phyloP scores from a whole-genome alignment of 495 filamentous ascomycete species.

The Thozetella sp. region DNA sequence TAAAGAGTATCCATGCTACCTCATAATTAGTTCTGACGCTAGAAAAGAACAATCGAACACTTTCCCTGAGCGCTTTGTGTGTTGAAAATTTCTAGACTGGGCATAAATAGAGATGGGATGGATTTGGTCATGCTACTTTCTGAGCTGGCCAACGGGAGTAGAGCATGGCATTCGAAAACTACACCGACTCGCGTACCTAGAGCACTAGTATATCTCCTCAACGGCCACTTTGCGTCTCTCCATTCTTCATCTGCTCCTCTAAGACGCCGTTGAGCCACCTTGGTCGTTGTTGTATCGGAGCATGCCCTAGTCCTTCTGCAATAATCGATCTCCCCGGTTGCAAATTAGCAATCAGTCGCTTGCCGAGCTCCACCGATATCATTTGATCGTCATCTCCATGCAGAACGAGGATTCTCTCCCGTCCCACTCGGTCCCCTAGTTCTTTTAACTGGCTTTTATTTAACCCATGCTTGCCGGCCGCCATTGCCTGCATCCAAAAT shows the following conservation, averaged over 20 bases:
- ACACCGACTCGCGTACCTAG: no score
- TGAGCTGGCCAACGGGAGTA: no score
- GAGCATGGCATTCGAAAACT: no score
- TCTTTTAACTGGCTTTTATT: conserved; percentile 52
- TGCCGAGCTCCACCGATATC: conserved; percentile 61
- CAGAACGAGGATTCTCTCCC: conserved; percentile 62
- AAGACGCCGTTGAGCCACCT: conserved; percentile 54
- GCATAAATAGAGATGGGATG: no score
- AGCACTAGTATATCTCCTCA: no score
- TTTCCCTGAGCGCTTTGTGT: no score
- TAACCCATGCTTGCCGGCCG: conserved; percentile 70
- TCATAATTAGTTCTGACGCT: no score
- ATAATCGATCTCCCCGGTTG: conserved; percentile 36
- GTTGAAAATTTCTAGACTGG: no score
- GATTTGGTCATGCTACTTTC: no score
- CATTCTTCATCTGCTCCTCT: conserved; percentile 32
- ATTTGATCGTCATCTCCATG: conserved; percentile 69
- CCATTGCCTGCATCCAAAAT: conserved; percentile 67
- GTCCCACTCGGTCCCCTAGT: conserved; percentile 59
- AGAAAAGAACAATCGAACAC: no score
- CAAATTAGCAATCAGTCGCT: conserved; percentile 45
- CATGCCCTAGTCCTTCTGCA: conserved; percentile 62
- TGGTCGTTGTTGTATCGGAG: conserved; percentile 55
- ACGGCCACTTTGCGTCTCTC: neutral
- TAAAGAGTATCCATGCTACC: no score